Evolutionary conservation across 805 yeast species (phyloP), one percentile per base, ranked within the genome.

Genomic region (Candida parachauliodes): DNA sequence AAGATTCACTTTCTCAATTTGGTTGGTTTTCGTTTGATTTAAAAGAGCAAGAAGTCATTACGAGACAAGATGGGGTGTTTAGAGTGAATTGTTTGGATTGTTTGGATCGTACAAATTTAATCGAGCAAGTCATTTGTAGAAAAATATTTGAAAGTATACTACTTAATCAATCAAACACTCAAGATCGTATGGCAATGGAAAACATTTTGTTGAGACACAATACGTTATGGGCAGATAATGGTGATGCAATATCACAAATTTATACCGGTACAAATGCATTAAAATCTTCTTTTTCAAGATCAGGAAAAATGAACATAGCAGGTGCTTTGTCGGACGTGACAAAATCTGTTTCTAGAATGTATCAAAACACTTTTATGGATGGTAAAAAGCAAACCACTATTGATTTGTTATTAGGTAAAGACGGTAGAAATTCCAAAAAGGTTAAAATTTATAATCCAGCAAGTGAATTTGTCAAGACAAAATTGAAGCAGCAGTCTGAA

Each of bases 261-360:
- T 80, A 80, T 49, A 74, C 81, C 2, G 72, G 76, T 4, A 76
- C 82, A 1, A 72, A 70, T 50, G 81, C 81, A 0, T 53, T 76
- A 41, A 93, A 93, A 59, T 86, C 96, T 0, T 88, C 96, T 3
- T 93, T 84, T 54, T 86, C 98, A 1, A 76, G 99, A 55, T 81
- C 86, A 20, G 98, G 98, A 17, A 91, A 89, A 52, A 88, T 89
- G 97, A 88, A 91, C 30, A 64, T 93, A 38, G 98, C 98, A 0
- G 97, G 98, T 24, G 96, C 97, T 0, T 62, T 93, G n/a, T 84
- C 96, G 0, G 99, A 93, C 62, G 96, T 94, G 3, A 88, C 98
- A 1, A 93, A 93, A 60, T 87, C 96, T 0, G 96, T 93, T 7
- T 82, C 95, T 28, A 73, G 99, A 60, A 80, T 93, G 77, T 93